Base-by-base conservation (phyloP, 139 green algal genomes). In the Bryopsis sp. region DNA sequence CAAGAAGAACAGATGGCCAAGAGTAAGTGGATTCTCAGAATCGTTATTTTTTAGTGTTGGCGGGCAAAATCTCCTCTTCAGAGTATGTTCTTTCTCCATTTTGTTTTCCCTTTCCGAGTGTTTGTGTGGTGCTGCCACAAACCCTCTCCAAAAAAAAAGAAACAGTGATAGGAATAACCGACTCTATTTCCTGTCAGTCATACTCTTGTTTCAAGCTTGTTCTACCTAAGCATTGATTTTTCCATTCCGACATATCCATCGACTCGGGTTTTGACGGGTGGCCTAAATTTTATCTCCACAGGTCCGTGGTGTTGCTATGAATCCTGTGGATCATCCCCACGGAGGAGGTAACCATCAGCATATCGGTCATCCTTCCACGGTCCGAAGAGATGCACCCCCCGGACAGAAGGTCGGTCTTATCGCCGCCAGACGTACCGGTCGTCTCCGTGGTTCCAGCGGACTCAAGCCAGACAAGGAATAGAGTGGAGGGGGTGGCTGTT, bases 281-380 rank as follows among this genome's bases (percentile, higher is more conserved):
- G n/a, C n/a, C n/a, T 22, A 1, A 2, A 2, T 31, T 1, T 26
- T 54, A 19, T 54, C n/a, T 11, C 1, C 36, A 24, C 72, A 84
- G 80, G 89, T 96, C 68, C 89, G 94, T 87, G 94, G 94, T 96
- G 94, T 99, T 86, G 94, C 94, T 59, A 99, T 99, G 94, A 99
- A 99, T 89, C 94, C 94, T 48, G 94, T 98, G 78, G 94, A 99
- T 90, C 94, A 99, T 76, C 94, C 94, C 71, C 94, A 98, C 74
- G 94, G 94, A 84, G 94, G 94, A 91, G 94, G 94, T 91, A 99
- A 99, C 86, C 94, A 99, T 81, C 94, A 99, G 90, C 94, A 99
- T 82, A 98, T 99, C 83, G 94, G 94, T 57, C 94, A 99, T 82
- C 88, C 94, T 19, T 97, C 94, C 48, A 99, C 94, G 47, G 86